Percentiles rank a stretch among this genome's conserved stretches.
Evolutionary conservation across 805 yeast genomes (phyloP).

Genomic region (Saturnispora zaruensis): DNA sequence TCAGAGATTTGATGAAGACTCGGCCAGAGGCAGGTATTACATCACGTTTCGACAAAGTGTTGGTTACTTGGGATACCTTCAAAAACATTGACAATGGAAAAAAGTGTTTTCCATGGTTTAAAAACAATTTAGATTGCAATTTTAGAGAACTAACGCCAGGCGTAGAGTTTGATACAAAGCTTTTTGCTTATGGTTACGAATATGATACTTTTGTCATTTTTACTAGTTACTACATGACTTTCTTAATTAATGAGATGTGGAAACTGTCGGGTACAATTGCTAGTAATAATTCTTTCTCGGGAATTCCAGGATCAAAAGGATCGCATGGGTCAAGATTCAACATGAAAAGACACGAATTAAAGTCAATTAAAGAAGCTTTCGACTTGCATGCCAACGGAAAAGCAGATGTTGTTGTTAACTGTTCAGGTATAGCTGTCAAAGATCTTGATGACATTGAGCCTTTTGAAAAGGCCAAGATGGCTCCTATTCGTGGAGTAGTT

Average conservation of each 20-base stretch:
- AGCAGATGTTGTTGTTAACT: conserved; percentile 48
- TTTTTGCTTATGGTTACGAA: conserved; percentile 34
- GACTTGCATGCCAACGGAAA: conserved; percentile 31
- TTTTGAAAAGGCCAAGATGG: conserved; percentile 34
- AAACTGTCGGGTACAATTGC: conserved; percentile 11
- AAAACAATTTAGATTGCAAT: conserved; percentile 31
- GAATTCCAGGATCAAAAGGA: conserved; percentile 8
- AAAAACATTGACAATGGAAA: conserved; percentile 11
- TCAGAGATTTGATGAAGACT: conserved; percentile 35
- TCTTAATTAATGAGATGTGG: conserved; percentile 27
- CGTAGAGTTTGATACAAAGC: conserved; percentile 29
- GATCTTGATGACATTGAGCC: conserved; percentile 57
- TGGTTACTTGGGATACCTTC: conserved; percentile 17
- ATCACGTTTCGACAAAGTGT: conserved; percentile 16
- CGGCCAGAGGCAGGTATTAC: conserved; percentile 45
- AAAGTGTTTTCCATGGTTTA: conserved; percentile 41
- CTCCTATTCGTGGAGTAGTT: conserved; percentile 40
- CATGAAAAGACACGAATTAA: conserved; percentile 35
- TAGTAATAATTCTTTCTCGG: conserved; percentile 8
- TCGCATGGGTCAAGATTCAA: conserved; percentile 36
- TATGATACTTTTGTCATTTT: conserved; percentile 32
- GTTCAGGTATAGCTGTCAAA: conserved; percentile 83
- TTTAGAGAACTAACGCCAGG: conserved; percentile 27
- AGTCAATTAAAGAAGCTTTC: conserved; percentile 43
- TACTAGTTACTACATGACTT: conserved; percentile 24